phyloP scores from a whole-genome alignment of 441 rosid genomes.

The Jatropha multifida region DNA sequence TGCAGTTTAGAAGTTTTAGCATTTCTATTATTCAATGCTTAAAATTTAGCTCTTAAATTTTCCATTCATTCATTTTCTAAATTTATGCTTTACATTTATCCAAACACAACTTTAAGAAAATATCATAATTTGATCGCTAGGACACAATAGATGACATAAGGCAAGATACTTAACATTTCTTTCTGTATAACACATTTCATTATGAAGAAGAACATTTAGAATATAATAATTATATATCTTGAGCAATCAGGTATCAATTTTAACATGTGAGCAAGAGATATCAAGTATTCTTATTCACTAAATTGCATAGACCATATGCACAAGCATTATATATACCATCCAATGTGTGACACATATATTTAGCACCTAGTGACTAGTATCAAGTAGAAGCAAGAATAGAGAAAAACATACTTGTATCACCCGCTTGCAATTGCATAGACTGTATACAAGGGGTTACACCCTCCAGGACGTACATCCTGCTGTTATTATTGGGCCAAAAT shows the following conservation, averaged over 20 bases:
- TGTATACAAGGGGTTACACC: slow-evolving; percentile 99
- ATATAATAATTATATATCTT: not conserved
- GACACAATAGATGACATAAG: no score
- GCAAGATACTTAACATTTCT: no score
- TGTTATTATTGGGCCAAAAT: slow-evolving; percentile 99
- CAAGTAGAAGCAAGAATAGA: slow-evolving; percentile 15
- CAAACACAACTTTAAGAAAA: no score
- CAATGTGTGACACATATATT: not conserved
- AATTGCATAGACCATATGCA: slow-evolving; percentile 79
- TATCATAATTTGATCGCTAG: no score
- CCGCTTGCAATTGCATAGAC: slow-evolving; percentile 88
- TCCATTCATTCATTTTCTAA: no score
- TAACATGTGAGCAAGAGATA: slow-evolving; percentile 14
- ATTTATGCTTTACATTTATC: no score
- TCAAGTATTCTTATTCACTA: slow-evolving; percentile 60
- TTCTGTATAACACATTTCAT: slow-evolving; percentile 5
- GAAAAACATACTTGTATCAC: slow-evolving; percentile 75
- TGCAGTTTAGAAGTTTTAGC: no score
- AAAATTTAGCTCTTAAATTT: no score
- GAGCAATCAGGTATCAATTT: not conserved
- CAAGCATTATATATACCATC: not conserved
- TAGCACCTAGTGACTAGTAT: slow-evolving; percentile 4
- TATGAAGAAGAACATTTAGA: not conserved
- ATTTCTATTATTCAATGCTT: no score
- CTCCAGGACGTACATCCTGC: slow-evolving; percentile 98